Base-by-base conservation (phyloP, 2,329 filamentous ascomycete genomes). In the Trichoderma endophyticum region DNA sequence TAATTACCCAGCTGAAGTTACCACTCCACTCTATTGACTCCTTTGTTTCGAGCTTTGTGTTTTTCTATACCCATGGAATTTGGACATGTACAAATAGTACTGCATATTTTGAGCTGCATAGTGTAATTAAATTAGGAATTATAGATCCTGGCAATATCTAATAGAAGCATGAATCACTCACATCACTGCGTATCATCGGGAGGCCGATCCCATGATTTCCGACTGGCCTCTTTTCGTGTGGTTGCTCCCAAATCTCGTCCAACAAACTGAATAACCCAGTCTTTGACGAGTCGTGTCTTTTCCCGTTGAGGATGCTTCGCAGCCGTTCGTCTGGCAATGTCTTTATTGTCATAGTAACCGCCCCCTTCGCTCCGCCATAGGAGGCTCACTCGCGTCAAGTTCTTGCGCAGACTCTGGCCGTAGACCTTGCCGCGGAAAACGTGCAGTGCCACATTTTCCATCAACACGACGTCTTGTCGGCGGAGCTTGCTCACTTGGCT, bases 401-500 rank as follows among this genome's bases (percentile, higher is more conserved):
- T 89, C 74, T 88, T 88, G 32, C 92, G 88, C 73, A 98, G 82
- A 77, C 92, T 96, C 79, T 97, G 92, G 0, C 95, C 95, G 76
- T 96, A 94, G 0, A 98, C 95, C 76, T 88, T 91, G 61, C 89
- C 88, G 66, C 87, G 87, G 79, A 95, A 98, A 4, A 89, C 89
- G 67, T 89, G 89, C 66, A 98, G 84, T 1, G 92, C 94, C 7
- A 97, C 90, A 76, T 95, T 94, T 71, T 91, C 90, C 72, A 97
- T 79, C 15, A 97, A 85, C 6, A 98, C 84, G 1, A 97, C 88
- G 78, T 98, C 94, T 76, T 92, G 91, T 0, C 89, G 83, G 60
- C 90, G 86, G 36, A 97, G 82, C 0, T 78, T 81, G 1, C 82
- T 79, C 11, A 87, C 76, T 3, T 77, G 75, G 34, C 78, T 78